Percentiles rank a stretch among this genome's conserved stretches.
Conservation (phyloP, 2,329 filamentous ascomycete species). For the Talaromyces funiculosus region DNA sequence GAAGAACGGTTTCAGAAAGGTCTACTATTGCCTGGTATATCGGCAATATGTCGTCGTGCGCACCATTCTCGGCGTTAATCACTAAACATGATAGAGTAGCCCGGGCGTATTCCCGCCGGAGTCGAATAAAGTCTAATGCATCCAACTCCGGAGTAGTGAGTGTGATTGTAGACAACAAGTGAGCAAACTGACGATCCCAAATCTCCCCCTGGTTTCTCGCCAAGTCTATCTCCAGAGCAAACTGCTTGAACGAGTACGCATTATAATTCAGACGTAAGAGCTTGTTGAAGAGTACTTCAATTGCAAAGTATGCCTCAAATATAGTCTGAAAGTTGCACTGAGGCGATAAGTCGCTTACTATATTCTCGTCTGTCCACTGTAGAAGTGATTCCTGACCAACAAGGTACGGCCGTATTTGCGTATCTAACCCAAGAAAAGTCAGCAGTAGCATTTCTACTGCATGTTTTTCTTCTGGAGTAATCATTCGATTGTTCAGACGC, state of each 20-base stretch:
- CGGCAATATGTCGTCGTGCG: not conserved
- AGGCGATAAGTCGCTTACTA: not conserved
- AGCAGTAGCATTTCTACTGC: slow-evolving; percentile 1
- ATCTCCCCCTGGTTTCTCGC: not conserved
- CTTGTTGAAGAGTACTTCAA: slow-evolving; percentile 9
- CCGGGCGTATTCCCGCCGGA: not conserved
- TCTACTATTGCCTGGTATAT: slow-evolving; percentile 2
- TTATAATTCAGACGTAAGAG: not conserved
- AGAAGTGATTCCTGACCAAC: slow-evolving; percentile 6
- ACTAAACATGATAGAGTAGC: not conserved
- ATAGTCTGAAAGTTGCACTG: not conserved
- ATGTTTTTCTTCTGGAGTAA: not conserved
- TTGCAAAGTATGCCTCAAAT: slow-evolving; percentile 7
- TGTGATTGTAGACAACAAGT: not conserved
- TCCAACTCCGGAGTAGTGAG: not conserved
- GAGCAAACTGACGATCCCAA: slow-evolving; percentile 8
- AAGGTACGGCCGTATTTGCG: slow-evolving; percentile 11
- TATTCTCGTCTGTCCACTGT: slow-evolving; percentile 7
- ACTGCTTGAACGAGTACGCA: not conserved
- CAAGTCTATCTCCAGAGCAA: not conserved
- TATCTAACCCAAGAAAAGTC: slow-evolving; percentile 4
- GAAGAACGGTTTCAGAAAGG: not conserved
- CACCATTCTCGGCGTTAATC: not conserved
- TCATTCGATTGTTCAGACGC: not conserved
- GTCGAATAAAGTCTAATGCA: slow-evolving; percentile 2